Base-by-base conservation (phyloP, 768 basidiomycete genomes). In the Chalciporus chontae region DNA sequence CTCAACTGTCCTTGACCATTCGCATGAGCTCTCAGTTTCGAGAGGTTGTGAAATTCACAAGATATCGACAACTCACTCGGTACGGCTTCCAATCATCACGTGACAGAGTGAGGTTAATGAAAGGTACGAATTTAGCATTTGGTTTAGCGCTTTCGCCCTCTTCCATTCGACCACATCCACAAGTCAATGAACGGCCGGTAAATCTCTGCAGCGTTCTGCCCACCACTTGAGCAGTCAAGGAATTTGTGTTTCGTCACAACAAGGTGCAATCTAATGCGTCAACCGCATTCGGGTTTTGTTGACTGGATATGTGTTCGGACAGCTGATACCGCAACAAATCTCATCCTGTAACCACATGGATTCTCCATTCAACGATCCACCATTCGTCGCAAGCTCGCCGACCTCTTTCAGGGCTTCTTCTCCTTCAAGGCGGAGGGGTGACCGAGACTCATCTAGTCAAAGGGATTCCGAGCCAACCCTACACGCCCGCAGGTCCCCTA, bases 401-500 rank as follows among this genome's bases (percentile, higher is more conserved):
- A 50, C 70, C n/a, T 74, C 79, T 15, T 59, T 72, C 32, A 51
- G 63, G 37, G 69, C 63, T 8, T 49, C 65, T 15, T 78, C 79
- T 19, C 73, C 75, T 9, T 55, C 69, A 34, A 71, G 69, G 42
- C 69, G 74, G 40, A 66, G 74, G 24, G 51, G 54, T 15, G 55
- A 65, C 34, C 23, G 51, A 11, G 64, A 66, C 24, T 72, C 70
- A 48, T 47, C 64, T 45, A 78, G 73, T 32, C 67, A 67, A 26
- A 73, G 70, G 42, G 71, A 74, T 36, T 60, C 71, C 51, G 75
- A 81, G 38, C 55, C 62, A 21, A 63, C 65, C 36, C 53, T 70
- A 5, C 76, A 71, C 1, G 64, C 77, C 42, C 76, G 84, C 19
- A 76, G 74, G 48, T 87, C 87, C 1, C 86, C 88, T 0, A 81